phyloP scores from a whole-genome alignment of 2,329 filamentous ascomycete species.

The Biscogniauxia sp. region DNA sequence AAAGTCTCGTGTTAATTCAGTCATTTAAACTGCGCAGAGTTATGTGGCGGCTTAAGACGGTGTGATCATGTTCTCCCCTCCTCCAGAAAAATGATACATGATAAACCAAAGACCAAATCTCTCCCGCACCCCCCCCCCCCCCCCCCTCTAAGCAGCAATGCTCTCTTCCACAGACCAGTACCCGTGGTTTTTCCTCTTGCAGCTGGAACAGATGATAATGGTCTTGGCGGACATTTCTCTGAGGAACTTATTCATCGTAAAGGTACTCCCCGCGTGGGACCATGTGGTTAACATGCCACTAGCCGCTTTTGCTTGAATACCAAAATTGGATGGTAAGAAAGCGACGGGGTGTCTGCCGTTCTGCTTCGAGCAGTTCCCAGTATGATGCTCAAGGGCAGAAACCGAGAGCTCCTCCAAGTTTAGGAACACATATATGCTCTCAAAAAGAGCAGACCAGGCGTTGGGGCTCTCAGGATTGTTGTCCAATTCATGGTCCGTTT shows the following conservation, averaged over 20 bases:
- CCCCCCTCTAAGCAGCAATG: constrained; percentile 5
- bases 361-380: constrained; percentile 11
- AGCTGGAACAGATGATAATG: constrained; percentile 18
- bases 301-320: constrained; percentile 14
- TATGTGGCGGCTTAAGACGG: too few relatives aligned
- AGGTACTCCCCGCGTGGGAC: constrained; percentile 12
- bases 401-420: constrained; percentile 14
- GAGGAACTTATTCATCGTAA: constrained; percentile 18
- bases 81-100: not conserved
- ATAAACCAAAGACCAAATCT: not conserved
- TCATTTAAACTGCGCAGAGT: not conserved
- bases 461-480: constrained; percentile 19
- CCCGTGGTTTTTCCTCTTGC: constrained; percentile 18
- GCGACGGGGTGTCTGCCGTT: constrained; percentile 20
- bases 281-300: constrained; percentile 17
- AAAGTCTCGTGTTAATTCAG: not conserved
- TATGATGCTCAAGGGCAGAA: constrained; percentile 18
- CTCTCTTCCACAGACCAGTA: constrained; percentile 21
- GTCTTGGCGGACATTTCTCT: constrained; percentile 20
- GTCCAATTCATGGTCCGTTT: constrained; percentile 20
- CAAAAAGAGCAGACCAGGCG: constrained; percentile 22
- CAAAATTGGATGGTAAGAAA: constrained; percentile 18
- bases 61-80: not conserved
- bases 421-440: constrained; percentile 11
- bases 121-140: too few relatives aligned